These are phyloP conservation scores for Quercus suber DNA, from an alignment of 306 rosid genomes.

Conservation along the genomic window DNA sequence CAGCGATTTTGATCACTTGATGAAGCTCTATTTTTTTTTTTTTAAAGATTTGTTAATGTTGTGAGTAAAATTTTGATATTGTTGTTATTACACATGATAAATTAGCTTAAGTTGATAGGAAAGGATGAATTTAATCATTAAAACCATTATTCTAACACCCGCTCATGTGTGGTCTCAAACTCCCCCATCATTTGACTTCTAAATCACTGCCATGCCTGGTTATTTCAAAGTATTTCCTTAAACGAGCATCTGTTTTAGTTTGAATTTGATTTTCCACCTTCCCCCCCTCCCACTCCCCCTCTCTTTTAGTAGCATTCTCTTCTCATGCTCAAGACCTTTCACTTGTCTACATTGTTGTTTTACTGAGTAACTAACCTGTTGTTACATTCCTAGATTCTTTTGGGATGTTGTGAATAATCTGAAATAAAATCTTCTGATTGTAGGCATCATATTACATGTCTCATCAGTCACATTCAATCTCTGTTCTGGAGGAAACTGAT, in stretches of 20 bases:
- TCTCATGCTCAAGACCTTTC: neutral
- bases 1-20: neutral
- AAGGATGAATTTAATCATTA: too few relatives aligned
- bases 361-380: neutral
- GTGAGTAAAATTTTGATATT: neutral
- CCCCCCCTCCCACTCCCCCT: neutral
- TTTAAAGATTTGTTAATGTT: neutral
- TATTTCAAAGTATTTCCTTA: neutral
- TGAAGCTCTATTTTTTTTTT: neutral
- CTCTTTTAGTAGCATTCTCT: neutral
- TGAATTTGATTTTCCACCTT: neutral
- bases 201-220: neutral
- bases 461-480: slow-evolving; percentile 65
- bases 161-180: too few relatives aligned
- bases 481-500: slow-evolving; percentile 81
- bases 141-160: too few relatives aligned
- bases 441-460: slow-evolving; percentile 84
- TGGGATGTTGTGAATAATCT: slow-evolving; percentile 7
- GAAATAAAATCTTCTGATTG: slow-evolving; percentile 27
- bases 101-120: too few relatives aligned
- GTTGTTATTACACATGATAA: neutral
- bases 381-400: slow-evolving; percentile 3
- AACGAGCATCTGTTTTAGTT: neutral
- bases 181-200: too few relatives aligned
- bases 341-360: neutral